These are phyloP conservation scores for Monosporozyma servazzii DNA, from an alignment of 805 yeast species.

Conservation along the genomic window DNA sequence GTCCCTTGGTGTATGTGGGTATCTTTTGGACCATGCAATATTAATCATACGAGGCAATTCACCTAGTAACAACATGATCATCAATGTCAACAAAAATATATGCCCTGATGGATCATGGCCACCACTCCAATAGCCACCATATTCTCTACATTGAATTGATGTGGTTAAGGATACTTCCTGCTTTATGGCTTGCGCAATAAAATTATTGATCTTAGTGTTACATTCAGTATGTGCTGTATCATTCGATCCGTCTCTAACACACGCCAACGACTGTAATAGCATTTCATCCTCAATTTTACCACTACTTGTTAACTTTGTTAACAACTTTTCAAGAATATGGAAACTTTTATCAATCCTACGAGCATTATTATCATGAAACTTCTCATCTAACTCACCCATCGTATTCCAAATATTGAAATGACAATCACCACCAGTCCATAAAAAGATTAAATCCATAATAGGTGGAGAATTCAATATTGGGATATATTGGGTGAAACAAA, in stretches of 20 bases:
- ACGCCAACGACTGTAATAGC: not conserved
- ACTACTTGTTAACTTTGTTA: constrained; percentile 1
- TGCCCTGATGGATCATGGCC: constrained; percentile 98
- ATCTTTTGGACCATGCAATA: not conserved
- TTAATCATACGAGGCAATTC: constrained; percentile 33
- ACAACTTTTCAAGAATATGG: constrained; percentile 10
- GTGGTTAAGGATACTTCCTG: not conserved
- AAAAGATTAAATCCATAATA: constrained; percentile 77
- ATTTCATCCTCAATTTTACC: not conserved
- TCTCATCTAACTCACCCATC: not conserved
- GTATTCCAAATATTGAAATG: constrained; percentile 18
- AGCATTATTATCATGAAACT: constrained; percentile 9
- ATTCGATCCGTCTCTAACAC: not conserved
- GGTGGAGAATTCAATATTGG: constrained; percentile 45
- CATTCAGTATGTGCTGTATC: not conserved
- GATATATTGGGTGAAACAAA: constrained; percentile 67
- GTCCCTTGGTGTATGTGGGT: not conserved
- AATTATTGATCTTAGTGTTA: not conserved
- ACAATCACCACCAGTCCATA: constrained; percentile 79
- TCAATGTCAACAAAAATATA: constrained; percentile 52
- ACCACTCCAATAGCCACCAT: constrained; percentile 65
- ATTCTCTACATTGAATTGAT: constrained; percentile 38
- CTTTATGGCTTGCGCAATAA: not conserved
- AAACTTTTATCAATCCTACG: constrained; percentile 8
- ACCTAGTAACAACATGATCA: constrained; percentile 45